These are phyloP conservation scores for Cladophialophora immunda DNA, from an alignment of 2,329 filamentous ascomycete species.

Conservation along the genomic window DNA sequence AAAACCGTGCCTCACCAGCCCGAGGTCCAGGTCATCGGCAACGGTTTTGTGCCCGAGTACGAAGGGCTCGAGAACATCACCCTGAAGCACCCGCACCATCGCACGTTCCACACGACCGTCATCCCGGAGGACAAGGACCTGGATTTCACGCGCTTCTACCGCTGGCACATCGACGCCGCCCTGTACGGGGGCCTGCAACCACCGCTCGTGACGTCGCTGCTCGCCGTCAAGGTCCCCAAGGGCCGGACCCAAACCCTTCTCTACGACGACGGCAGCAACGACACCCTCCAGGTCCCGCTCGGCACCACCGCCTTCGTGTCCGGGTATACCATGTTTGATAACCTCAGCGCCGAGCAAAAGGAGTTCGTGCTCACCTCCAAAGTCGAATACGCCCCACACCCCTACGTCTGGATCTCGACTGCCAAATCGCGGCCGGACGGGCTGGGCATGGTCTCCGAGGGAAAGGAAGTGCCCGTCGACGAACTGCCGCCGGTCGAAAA, in stretches of 20 bases:
- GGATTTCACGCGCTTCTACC: conserved; percentile 58
- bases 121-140: conserved; percentile 70
- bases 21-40: conserved; percentile 82
- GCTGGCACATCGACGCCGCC: conserved; percentile 61
- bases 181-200: conserved; percentile 70
- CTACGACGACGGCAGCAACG: conserved; percentile 76
- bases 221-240: conserved; percentile 76
- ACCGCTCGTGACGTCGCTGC: conserved; percentile 74
- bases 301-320: conserved; percentile 80
- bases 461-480: conserved; percentile 65
- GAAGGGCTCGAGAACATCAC: conserved; percentile 74
- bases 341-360: conserved; percentile 71
- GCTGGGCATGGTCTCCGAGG: conserved; percentile 74
- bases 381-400: conserved; percentile 79
- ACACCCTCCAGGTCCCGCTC: conserved; percentile 73
- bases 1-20: conserved; percentile 83
- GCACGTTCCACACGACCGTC: conserved; percentile 73
- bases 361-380: conserved; percentile 71
- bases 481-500: conserved; percentile 72
- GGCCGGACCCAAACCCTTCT: conserved; percentile 72
- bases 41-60: conserved; percentile 73
- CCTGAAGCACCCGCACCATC: conserved; percentile 78
- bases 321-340: conserved; percentile 74
- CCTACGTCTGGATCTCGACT: conserved; percentile 81
- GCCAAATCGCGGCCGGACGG: conserved; percentile 73